Percentiles rank a stretch among this genome's conserved stretches.
Conservation (phyloP, 2,329 filamentous ascomycete species). For the Lecanoromycetidae sp. region DNA sequence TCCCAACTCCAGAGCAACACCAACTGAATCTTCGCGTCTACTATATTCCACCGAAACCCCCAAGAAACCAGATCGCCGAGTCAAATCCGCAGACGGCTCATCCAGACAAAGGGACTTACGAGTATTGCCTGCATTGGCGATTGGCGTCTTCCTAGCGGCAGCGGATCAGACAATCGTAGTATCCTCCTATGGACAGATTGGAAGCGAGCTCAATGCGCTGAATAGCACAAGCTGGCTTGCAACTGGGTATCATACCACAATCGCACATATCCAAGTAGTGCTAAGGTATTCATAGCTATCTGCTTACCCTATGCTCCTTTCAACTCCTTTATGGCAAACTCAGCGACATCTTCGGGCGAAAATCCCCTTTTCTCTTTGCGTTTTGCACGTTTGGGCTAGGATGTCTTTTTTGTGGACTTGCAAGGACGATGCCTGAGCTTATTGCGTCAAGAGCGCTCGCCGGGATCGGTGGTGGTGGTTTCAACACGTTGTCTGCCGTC, state of each 20-base stretch:
- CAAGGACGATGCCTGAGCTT: conserved; percentile 51
- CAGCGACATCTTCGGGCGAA: conserved; percentile 59
- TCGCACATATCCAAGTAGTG: background rate
- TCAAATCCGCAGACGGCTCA: too few species aligned
- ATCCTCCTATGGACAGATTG: conserved; percentile 66
- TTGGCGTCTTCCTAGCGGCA: conserved; percentile 61
- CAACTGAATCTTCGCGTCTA: too few species aligned
- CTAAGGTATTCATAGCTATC: conserved; percentile 39
- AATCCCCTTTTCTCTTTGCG: conserved; percentile 50
- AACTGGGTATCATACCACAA: conserved; percentile 32
- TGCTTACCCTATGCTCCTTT: conserved; percentile 61
- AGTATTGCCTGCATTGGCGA: too few species aligned
- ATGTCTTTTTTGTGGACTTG: conserved; percentile 49
- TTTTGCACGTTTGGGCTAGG: conserved; percentile 54
- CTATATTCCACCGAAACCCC: too few species aligned
- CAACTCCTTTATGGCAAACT: conserved; percentile 64
- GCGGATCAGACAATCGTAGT: conserved; percentile 68
- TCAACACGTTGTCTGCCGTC: conserved; percentile 58
- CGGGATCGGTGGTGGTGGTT: conserved; percentile 57
- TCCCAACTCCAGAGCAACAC: too few species aligned
- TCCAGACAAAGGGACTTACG: too few species aligned
- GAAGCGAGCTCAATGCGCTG: conserved; percentile 60
- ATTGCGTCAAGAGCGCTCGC: conserved; percentile 48
- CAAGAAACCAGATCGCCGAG: too few species aligned
- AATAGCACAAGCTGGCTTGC: conserved; percentile 68